phyloP scores from a whole-genome alignment of 129 eudicot genomes.

The Lonicera japonica region DNA sequence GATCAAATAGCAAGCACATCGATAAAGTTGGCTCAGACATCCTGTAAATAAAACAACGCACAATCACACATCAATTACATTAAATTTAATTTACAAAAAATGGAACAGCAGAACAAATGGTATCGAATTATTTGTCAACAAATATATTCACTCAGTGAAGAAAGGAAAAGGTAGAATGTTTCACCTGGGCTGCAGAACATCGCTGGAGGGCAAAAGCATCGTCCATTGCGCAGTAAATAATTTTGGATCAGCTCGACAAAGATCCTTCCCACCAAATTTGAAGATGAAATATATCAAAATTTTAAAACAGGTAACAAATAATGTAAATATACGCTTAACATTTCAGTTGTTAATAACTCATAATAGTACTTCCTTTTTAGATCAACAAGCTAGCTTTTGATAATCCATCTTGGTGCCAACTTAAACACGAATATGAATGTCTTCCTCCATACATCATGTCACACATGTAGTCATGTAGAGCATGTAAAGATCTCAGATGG shows the following conservation, averaged over 20 bases:
- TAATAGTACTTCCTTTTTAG: not conserved
- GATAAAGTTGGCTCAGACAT: constrained; percentile 73
- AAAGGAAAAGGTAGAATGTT: constrained; percentile 2
- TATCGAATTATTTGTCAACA: not conserved
- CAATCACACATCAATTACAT: not conserved
- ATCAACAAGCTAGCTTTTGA: not conserved
- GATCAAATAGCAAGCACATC: constrained; percentile 94
- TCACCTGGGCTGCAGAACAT: constrained; percentile 85
- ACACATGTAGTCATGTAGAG: not conserved
- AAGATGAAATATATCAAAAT: constrained; percentile 7
- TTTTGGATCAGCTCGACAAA: constrained; percentile 87
- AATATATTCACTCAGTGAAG: not conserved
- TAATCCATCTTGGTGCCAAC: not conserved
- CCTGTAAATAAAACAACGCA: constrained; percentile 30
- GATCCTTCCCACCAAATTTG: constrained; percentile 57
- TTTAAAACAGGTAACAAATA: not conserved
- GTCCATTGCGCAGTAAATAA: constrained; percentile 77
- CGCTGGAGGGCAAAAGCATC: constrained; percentile 90
- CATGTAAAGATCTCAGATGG: too few relatives aligned
- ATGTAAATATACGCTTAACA: not conserved
- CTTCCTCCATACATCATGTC: not conserved
- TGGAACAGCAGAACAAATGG: not conserved
- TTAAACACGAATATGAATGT: not conserved
- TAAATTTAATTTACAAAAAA: not conserved
- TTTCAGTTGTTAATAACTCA: not conserved